Evolutionary conservation across 2,329 filamentous ascomycete species (phyloP), one percentile per base, ranked within the genome.

Genomic region (Calonectria crousiana): DNA sequence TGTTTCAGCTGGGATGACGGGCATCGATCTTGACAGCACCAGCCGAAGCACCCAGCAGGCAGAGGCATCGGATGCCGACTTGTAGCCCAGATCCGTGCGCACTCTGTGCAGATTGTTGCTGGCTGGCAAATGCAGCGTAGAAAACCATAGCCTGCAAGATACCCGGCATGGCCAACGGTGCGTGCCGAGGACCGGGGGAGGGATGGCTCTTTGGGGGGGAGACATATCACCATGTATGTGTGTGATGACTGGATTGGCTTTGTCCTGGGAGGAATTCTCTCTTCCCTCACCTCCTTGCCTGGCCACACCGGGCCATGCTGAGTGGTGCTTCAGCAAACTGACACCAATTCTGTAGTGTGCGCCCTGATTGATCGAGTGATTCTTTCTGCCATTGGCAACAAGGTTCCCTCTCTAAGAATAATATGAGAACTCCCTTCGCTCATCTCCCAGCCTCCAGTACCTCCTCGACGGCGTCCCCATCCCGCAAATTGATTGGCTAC

Each of bases 381-480:
- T 47, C 47, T 20, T 44, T 67, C 70, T 64, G 20, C 56, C 34
- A 62, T 58, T 72, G 32, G 66, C 26, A 73, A 56, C 71, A 73
- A 73, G 71, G 71, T 69, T 69, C 66, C 65, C 44, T 66, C 67
- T 69, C 30, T 70, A 34, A 64, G 36, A 73, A 73, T 73, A 73
- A 72, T 73, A 66, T 67, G 64, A 64, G 72, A 67, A 52, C 71
- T 74, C 69, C 69, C 74, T 73, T 73, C 53, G 47, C 74, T 77
- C 79, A 80, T 80, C 78, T 80, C 78, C 78, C 78, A 77, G 71
- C 74, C 70, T 75, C 72, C 73, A 75, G 51, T 69, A 69, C 71
- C 65, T 65, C 72, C 73, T 68, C 75, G 72, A 62, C 58, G 58
- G 51, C 26, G n/a, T 71, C 77, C 78, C 70, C 74, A 78, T 78